phyloP scores from a whole-genome alignment of 208 protist genomes.

The Willaertia magna region DNA sequence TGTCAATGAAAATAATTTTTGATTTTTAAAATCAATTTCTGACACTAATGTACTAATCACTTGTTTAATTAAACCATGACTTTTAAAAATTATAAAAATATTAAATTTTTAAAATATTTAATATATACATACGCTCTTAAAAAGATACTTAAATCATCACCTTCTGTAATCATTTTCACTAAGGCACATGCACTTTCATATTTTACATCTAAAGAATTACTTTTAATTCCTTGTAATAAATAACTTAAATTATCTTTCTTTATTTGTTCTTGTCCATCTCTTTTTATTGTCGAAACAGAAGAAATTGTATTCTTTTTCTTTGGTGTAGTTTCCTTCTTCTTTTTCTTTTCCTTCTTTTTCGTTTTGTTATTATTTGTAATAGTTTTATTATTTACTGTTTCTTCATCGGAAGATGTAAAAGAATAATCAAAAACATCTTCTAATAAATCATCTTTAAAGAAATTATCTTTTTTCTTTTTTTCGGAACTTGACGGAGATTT shows the following conservation, averaged over 20 bases:
- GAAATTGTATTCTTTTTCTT: neutral
- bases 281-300: neutral
- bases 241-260: neutral
- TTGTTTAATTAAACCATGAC: neutral
- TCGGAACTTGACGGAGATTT: neutral
- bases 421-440: neutral
- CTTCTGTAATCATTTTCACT: neutral
- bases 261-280: neutral
- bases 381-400: too few relatives aligned
- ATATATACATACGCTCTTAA: neutral
- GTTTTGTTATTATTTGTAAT: too few relatives aligned
- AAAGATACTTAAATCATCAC: neutral
- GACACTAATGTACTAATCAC: neutral
- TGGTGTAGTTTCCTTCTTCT: neutral
- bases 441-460: neutral
- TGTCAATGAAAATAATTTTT: neutral
- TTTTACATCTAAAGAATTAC: neutral
- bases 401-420: too few relatives aligned
- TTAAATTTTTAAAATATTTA: neutral
- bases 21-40: neutral
- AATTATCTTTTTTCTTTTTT: neutral
- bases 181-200: neutral
- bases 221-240: neutral
- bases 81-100: neutral
- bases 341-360: neutral